Percentiles rank a stretch among this genome's conserved stretches.
Conservation (phyloP, 169 alveolate genomes). For the Cryptosporidium baileyi region DNA sequence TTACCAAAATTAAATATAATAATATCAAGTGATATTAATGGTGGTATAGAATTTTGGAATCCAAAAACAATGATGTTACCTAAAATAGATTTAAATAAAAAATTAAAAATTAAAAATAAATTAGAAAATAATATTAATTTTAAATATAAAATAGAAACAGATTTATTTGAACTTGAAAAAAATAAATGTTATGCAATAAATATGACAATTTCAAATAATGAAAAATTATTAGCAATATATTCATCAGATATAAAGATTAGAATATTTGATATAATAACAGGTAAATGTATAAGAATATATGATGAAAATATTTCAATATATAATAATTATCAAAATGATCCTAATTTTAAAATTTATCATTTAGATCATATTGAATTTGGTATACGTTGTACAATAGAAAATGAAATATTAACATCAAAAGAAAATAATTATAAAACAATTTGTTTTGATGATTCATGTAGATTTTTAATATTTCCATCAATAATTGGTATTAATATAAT, state of each 20-base stretch:
- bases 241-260: constrained; percentile 82
- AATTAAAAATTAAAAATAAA: neutral
- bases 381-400: constrained; percentile 89
- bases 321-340: constrained; percentile 85
- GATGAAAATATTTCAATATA: constrained; percentile 87
- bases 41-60: constrained; percentile 84
- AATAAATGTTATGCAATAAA: constrained; percentile 80
- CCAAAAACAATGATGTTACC: constrained; percentile 77
- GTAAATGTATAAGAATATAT: constrained; percentile 82
- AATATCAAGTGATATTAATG: constrained; percentile 79
- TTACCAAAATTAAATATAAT: constrained; percentile 68
- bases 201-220: constrained; percentile 82
- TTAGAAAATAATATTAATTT: constrained; percentile 71
- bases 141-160: constrained; percentile 85
- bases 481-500: constrained; percentile 91
- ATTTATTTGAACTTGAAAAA: constrained; percentile 87
- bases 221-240: constrained; percentile 83
- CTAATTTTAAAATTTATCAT: constrained; percentile 78
- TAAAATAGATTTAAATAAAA: neutral
- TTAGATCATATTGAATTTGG: constrained; percentile 91
- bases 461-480: constrained; percentile 89
- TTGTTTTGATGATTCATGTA: constrained; percentile 93
- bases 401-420: constrained; percentile 85
- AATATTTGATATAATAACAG: constrained; percentile 83
- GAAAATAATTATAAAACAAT: constrained; percentile 77